A percentile compares a stretch with the other conserved stretches of the same genome.
phyloP scores from a whole-genome alignment of 2,329 filamentous ascomycete genomes.

The Fusarium decemcellulare region DNA sequence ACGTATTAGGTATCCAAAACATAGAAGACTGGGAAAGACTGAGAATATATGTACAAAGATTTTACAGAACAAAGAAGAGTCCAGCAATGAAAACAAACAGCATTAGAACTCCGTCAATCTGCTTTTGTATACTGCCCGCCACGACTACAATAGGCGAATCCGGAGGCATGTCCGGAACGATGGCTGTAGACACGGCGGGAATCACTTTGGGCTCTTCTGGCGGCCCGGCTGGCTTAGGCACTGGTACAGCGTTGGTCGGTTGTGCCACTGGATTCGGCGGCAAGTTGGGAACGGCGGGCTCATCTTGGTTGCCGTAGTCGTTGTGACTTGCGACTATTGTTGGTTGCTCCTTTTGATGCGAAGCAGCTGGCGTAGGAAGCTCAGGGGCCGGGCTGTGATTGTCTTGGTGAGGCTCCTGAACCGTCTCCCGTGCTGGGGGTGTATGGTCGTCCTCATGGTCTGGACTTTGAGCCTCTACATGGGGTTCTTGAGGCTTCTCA shows the following conservation, averaged over 20 bases:
- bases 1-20: too few species aligned
- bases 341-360: not conserved
- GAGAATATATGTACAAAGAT: not conserved
- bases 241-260: not conserved
- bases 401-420: not conserved
- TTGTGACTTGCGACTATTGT: not conserved
- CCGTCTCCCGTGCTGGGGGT: too few species aligned
- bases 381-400: too few species aligned
- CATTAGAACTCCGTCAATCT: not conserved
- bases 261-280: not conserved
- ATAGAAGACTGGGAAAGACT: not conserved
- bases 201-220: not conserved
- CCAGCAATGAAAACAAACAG: not conserved
- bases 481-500: too few species aligned
- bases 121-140: not conserved
- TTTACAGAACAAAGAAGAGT: slow-evolving; percentile 4
- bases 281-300: not conserved
- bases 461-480: too few species aligned
- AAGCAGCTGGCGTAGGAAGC: too few species aligned
- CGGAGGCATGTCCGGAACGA: slow-evolving; percentile 1
- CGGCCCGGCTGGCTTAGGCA: not conserved
- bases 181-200: not conserved
- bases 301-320: not conserved
- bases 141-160: not conserved
- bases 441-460: too few species aligned